Base-by-base conservation (phyloP, 345 rosid genomes). In the Linum usitatissimum region DNA sequence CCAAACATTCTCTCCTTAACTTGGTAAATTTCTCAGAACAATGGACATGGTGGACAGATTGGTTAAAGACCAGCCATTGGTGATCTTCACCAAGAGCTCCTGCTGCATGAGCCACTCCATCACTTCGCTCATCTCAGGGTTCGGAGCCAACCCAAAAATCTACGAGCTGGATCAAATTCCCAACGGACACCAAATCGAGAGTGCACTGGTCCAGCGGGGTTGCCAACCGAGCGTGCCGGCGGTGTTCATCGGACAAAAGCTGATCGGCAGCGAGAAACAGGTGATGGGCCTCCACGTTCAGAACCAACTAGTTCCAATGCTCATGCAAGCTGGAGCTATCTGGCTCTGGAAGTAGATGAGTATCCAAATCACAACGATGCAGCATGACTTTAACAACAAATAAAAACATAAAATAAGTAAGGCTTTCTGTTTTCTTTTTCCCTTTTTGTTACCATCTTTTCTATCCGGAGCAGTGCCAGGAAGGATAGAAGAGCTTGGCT, bases 91-190 rank as follows among this genome's bases (percentile, higher is more conserved):
- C 71, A 74, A 70, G 62, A 74, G 66, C 39, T 30, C 68, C 5
- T 74, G 78, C 54, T 63, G 66, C 63, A 74, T 74, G 78, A 70
- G 78, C 68, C 74, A 74, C 64, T 58, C 78, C 30, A 69, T 74
- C 13, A 60, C 63, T 62, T 42, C 59, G 0, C 68, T 74, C 10
- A 66, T 74, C 6, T 18, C 65, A 20, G 68, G 78, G 7, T 74
- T 74, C 30, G 78, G 78, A 60, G 78, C 78, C 1, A 63, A 70
- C 38, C 78, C 74, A 13, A 74, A 54, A 0, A 56, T 74, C 13
- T 70, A 59, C 36, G 74, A 74, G 60, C 78, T 70, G 6, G 74
- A 74, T 59, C 36, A 15, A 5, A 59, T 74, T 7, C 69, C 78
- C 9, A 59, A 67, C 18, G 78, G 74, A 5, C 62, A 48, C n/a